Conservation (phyloP, 768 basidiomycete species). For the button mushroom (Agaricus bisporus) region DNA sequence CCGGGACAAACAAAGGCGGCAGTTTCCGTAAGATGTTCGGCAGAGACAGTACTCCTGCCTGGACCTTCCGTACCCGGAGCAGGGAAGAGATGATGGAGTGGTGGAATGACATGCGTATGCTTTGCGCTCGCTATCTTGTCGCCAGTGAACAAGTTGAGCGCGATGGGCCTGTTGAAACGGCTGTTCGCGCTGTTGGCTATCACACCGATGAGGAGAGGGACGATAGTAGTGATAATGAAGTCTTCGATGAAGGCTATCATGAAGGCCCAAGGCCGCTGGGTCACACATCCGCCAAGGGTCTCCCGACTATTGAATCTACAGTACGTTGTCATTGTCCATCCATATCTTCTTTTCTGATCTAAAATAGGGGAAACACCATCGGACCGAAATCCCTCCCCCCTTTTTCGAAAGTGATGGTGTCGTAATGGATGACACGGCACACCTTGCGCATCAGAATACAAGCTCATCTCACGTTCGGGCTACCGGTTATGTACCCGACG, state of each 20-base stretch:
- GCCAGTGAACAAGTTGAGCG: constrained; percentile 92
- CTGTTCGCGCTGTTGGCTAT: constrained; percentile 86
- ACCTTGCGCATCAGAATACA: background rate
- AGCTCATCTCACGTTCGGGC: background rate
- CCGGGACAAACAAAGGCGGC: constrained; percentile 54
- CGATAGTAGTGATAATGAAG: constrained; percentile 32
- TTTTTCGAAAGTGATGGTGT: constrained; percentile 2
- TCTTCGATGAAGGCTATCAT: constrained; percentile 25
- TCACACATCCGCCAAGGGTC: constrained; percentile 1
- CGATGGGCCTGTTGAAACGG: constrained; percentile 86
- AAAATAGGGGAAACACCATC: constrained; percentile 16
- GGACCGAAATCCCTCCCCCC: background rate
- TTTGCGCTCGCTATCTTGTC: constrained; percentile 90
- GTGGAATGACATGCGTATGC: constrained; percentile 97
- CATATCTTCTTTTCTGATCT: constrained; percentile 1
- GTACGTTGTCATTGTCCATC: constrained; percentile 2
- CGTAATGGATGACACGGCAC: constrained; percentile 5
- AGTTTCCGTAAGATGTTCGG: constrained; percentile 23
- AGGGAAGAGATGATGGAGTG: constrained; percentile 99
- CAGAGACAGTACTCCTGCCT: constrained; percentile 50
- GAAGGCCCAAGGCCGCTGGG: constrained; percentile 22
- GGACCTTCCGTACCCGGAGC: constrained; percentile 84
- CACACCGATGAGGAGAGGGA: constrained; percentile 66
- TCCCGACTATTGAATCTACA: background rate
- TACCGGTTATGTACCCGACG: background rate